Evolutionary conservation across 495 filamentous ascomycete genomes (phyloP).

Genomic region (Clohesyomyces aquaticus): DNA sequence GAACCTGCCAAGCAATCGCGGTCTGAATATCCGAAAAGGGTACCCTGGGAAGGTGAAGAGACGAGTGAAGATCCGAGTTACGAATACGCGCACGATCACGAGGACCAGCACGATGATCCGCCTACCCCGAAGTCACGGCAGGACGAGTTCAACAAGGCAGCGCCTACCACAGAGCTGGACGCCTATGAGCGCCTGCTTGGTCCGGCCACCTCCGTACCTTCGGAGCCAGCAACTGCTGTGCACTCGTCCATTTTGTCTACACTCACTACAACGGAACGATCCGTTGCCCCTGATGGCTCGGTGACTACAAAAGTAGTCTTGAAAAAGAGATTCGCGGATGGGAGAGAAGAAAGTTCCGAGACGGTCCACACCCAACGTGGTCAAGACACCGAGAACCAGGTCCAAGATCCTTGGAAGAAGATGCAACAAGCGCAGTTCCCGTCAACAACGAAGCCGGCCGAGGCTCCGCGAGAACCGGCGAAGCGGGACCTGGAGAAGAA

Average conservation of each 20-base stretch:
- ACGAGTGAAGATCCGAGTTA: slow-evolving; percentile 29
- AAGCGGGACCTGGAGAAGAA: slow-evolving; percentile 31
- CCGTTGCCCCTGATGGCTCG: slow-evolving; percentile 61
- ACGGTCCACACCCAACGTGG: slow-evolving; percentile 44
- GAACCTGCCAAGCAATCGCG: neutral
- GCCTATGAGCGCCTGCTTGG: slow-evolving; percentile 37
- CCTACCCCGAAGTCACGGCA: slow-evolving; percentile 19
- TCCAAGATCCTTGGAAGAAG: slow-evolving; percentile 17
- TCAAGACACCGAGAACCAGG: slow-evolving; percentile 13
- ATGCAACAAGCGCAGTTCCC: slow-evolving; percentile 20
- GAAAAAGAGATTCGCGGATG: slow-evolving; percentile 66
- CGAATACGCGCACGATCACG: slow-evolving; percentile 38
- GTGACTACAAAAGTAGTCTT: slow-evolving; percentile 62
- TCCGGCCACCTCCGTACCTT: slow-evolving; percentile 1
- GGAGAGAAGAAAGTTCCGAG: slow-evolving; percentile 62
- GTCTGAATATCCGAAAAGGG: slow-evolving; percentile 14
- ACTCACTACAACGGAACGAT: slow-evolving; percentile 60
- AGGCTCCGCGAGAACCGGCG: neutral
- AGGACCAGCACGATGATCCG: slow-evolving; percentile 39
- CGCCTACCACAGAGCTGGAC: slow-evolving; percentile 37
- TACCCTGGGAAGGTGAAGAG: slow-evolving; percentile 10
- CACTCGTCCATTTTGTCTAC: slow-evolving; percentile 57
- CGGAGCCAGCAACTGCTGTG: slow-evolving; percentile 14
- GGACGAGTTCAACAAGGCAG: slow-evolving; percentile 3
- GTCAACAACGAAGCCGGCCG: neutral